Percentiles rank a stretch among this genome's conserved stretches.
Evolutionary conservation across 306 rosid species (phyloP).

Genomic region (Trifolium subterraneum): DNA sequence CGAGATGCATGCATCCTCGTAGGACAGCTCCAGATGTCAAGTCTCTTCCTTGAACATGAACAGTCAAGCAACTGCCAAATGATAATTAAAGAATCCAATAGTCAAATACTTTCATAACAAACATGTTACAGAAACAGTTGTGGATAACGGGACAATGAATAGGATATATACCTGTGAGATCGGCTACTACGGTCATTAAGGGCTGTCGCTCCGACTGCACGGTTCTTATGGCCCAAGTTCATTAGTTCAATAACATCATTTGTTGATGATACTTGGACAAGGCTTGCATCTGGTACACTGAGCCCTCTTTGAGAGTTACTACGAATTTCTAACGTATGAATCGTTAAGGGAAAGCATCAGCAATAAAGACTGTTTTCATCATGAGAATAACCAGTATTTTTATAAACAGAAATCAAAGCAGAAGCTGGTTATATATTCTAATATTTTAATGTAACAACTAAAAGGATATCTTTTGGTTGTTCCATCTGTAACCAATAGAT

Average conservation of each 20-base stretch:
- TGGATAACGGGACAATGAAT: not conserved
- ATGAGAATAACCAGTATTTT: conserved; percentile 4
- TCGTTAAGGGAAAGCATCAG: conserved; percentile 56
- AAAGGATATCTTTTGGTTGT: conserved; percentile 95
- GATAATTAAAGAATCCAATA: conserved; percentile 41
- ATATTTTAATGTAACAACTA: conserved; percentile 30
- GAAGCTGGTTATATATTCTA: conserved; percentile 16
- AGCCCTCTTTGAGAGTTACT: conserved; percentile 83
- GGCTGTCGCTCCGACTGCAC: conserved; percentile 96
- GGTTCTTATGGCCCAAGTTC: conserved; percentile 92
- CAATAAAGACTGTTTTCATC: conserved; percentile 25
- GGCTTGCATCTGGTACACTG: conserved; percentile 90
- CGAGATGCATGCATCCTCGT: conserved; percentile 97
- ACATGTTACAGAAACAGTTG: conserved; percentile 23
- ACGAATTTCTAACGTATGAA: conserved; percentile 84
- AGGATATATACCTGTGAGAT: conserved; percentile 75
- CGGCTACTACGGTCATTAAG: conserved; percentile 96
- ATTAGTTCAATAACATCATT: conserved; percentile 86
- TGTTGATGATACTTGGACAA: conserved; percentile 78
- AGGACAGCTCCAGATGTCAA: conserved; percentile 77
- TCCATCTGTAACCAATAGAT: conserved; percentile 88
- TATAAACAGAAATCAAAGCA: not conserved
- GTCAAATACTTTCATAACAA: conserved; percentile 24
- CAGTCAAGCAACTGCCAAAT: conserved; percentile 90
- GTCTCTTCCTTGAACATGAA: conserved; percentile 97